Conservation (phyloP, 495 filamentous ascomycete genomes). For the Haplographium delicatum region DNA sequence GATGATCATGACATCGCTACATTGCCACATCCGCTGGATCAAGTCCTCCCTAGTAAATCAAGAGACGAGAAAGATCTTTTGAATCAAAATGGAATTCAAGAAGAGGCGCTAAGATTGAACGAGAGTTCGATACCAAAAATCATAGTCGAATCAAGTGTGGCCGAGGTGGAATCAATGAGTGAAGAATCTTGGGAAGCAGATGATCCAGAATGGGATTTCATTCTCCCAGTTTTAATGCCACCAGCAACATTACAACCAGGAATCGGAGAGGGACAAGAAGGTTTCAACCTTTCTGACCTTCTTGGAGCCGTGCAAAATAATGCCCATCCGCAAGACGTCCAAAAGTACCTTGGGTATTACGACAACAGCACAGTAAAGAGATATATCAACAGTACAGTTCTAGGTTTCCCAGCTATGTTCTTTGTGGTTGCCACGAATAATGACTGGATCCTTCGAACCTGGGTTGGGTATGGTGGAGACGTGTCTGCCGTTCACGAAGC, state of each 20-base stretch:
- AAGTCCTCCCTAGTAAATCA: too few species aligned
- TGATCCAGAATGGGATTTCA: slow-evolving; percentile 17
- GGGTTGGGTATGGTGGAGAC: slow-evolving; percentile 32
- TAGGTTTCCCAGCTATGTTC: slow-evolving; percentile 39
- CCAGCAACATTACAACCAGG: slow-evolving; percentile 5
- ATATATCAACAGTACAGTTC: slow-evolving; percentile 27
- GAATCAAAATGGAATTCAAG: background rate
- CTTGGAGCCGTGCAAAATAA: slow-evolving; percentile 28
- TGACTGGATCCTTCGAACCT: slow-evolving; percentile 30
- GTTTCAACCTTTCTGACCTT: slow-evolving; percentile 21
- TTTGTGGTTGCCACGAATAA: slow-evolving; percentile 39
- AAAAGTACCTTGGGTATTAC: slow-evolving; percentile 26
- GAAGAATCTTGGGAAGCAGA: background rate
- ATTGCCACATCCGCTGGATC: background rate
- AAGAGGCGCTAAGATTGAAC: background rate
- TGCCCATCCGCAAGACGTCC: slow-evolving; percentile 13
- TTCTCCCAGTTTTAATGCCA: slow-evolving; percentile 5
- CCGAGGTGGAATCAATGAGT: background rate
- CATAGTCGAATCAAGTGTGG: background rate
- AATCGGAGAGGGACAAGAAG: slow-evolving; percentile 6
- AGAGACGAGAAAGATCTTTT: background rate
- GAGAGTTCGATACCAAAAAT: too few species aligned
- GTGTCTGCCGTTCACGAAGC: slow-evolving; percentile 26
- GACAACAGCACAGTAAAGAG: slow-evolving; percentile 12
- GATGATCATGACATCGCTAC: slow-evolving; percentile 1